Base-by-base conservation (phyloP, 1,139 yeast genomes). In the Magnusiomyces ingens region DNA sequence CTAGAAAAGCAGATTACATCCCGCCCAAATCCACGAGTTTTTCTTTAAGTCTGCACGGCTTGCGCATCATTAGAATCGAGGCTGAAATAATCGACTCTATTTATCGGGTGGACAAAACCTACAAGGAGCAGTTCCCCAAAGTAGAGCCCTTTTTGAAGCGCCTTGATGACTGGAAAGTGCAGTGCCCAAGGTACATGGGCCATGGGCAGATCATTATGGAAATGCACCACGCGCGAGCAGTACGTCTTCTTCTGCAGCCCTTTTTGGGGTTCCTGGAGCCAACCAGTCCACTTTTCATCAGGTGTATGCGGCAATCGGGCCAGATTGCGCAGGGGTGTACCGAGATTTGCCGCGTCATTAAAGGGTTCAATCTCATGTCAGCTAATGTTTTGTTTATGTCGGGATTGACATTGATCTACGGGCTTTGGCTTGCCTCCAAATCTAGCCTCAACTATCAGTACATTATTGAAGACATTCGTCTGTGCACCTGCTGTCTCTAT, bases 201-300 rank as follows among this genome's bases (percentile, higher is more conserved):
- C 21, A 47, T 22, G 15, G 43, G 2, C 43, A 47, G 21, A 19
- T 47, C 5, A 13, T 47, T 29, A 38, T 38, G 21, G 49, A 47
- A 21, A 22, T 47, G 32, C 37, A 36, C 21, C 37, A 47, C 21
- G 49, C 44, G 11, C 32, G 44, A 4, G 49, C 36, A 2, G 43
- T 38, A 2, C 49, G 49, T n/a, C 19, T 38, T 21, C 21, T 47
- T 29, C 49, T 47, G 4, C 49, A 47, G 21, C 49, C 49, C 62
- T 93, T 93, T 70, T 76, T 90, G 65, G 99, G 99, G 52, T 90
- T 97, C 2, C 97, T 90, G 47, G 98, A 94, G 63, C 99, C 99
- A 44, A 76, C 91, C 22, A 84, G 94, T 45, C 94, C 89, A 51
- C 85, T 93, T 64, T 85, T 89, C 64, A 76, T 47, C 22, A 40